Evolutionary conservation across 768 basidiomycete genomes (phyloP).

Genomic region (Lentinus tigrinus): DNA sequence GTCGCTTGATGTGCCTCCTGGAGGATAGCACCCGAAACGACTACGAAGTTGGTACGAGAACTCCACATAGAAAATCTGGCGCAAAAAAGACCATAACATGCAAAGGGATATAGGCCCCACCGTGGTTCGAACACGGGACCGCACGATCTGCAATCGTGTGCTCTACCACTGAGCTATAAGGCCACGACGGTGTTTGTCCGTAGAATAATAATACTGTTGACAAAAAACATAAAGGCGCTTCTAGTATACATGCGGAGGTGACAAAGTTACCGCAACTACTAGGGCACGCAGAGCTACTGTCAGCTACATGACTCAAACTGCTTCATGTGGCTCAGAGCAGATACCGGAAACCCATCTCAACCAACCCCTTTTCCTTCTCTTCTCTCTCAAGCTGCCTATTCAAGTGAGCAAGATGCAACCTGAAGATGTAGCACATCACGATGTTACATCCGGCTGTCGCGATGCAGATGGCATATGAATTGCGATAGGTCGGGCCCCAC

Average conservation of each 20-base stretch:
- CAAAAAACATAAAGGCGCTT: neutral
- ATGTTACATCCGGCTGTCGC: conserved; percentile 30
- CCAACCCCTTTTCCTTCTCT: conserved; percentile 42
- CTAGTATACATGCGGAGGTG: too few relatives aligned
- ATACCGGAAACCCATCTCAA: conserved; percentile 47
- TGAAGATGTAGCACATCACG: conserved; percentile 34
- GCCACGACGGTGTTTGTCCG: too few relatives aligned
- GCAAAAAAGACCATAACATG: too few relatives aligned
- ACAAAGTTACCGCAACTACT: too few relatives aligned
- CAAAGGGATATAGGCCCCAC: conserved; percentile 43
- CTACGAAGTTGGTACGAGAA: too few relatives aligned
- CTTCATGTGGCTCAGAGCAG: conserved; percentile 40
- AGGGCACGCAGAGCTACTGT: too few relatives aligned
- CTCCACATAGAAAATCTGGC: too few relatives aligned
- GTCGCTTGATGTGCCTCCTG: too few relatives aligned
- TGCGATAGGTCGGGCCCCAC: conserved; percentile 72
- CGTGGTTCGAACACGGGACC: conserved; percentile 61
- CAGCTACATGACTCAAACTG: too few relatives aligned
- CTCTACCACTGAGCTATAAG: conserved; percentile 51
- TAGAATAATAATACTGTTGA: too few relatives aligned
- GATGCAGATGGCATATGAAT: conserved; percentile 53
- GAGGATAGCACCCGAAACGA: too few relatives aligned
- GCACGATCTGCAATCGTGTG: conserved; percentile 59
- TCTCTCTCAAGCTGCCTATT: conserved; percentile 33
- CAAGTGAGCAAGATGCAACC: conserved; percentile 25